Conservation (phyloP, 2,329 filamentous ascomycete species). For the Ophiocordyceps camponoti-leonardi region DNA sequence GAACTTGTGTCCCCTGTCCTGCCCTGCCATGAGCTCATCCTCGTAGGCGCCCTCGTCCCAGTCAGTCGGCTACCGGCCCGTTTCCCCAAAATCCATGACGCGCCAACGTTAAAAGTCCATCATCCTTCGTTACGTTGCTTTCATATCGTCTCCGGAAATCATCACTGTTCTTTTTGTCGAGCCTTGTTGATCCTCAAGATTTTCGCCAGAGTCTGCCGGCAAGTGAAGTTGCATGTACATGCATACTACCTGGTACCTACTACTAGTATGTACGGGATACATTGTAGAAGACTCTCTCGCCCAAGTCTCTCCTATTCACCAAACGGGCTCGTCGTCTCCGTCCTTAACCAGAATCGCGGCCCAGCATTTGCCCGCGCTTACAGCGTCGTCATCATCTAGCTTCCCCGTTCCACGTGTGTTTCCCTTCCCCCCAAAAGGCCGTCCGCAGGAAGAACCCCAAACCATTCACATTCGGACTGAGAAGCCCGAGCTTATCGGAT, state of each 20-base stretch:
- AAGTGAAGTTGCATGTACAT: too few relatives aligned
- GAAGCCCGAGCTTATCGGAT: background rate
- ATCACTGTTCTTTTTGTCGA: too few relatives aligned
- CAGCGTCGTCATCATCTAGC: background rate
- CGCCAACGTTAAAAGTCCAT: background rate
- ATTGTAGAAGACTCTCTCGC: too few relatives aligned
- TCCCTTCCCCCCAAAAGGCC: background rate
- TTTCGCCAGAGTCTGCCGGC: background rate
- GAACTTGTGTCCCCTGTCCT: background rate
- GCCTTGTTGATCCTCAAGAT: background rate
- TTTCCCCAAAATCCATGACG: background rate
- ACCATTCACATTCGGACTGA: background rate
- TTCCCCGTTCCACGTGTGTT: background rate
- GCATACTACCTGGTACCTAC: too few relatives aligned
- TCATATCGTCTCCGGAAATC: too few relatives aligned
- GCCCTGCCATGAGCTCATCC: too few relatives aligned
- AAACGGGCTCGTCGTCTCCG: background rate
- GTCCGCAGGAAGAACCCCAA: background rate
- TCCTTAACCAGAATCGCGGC: background rate
- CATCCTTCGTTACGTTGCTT: background rate
- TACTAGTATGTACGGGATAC: too few relatives aligned
- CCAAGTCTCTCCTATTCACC: background rate
- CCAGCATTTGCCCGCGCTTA: background rate
- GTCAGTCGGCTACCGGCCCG: too few relatives aligned
- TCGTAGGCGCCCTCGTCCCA: background rate